These are phyloP conservation scores for Claviceps pusilla DNA, from an alignment of 2,329 filamentous ascomycete genomes.

Conservation along the genomic window DNA sequence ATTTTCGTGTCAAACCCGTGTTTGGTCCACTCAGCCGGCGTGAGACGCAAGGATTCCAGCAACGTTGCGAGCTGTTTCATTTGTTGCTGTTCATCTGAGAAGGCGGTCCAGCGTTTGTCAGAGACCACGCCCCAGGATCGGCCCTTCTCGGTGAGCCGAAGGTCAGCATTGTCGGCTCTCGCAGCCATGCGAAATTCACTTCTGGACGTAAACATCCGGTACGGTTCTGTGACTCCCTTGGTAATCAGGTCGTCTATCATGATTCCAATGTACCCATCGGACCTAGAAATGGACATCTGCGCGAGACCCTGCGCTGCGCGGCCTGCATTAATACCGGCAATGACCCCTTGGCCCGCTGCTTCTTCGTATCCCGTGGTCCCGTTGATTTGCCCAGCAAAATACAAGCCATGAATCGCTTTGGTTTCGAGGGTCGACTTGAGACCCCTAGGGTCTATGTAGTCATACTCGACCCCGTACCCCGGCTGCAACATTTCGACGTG, in stretches of 20 bases:
- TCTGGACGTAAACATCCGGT: constrained; percentile 93
- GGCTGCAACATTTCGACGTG: constrained; percentile 84
- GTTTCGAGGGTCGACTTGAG: constrained; percentile 84
- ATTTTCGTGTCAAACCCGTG: constrained; percentile 54
- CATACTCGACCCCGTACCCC: constrained; percentile 95
- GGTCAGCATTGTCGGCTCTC: constrained; percentile 85
- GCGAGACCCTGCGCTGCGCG: constrained; percentile 53
- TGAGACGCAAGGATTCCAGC: constrained; percentile 43
- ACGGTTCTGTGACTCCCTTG: constrained; percentile 91
- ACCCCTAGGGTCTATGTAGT: constrained; percentile 89
- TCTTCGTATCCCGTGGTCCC: constrained; percentile 97
- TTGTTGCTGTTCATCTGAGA: constrained; percentile 48
- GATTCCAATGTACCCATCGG: constrained; percentile 91
- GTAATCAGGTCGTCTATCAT: constrained; percentile 98
- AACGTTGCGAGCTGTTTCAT: constrained; percentile 50
- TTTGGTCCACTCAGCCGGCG: constrained; percentile 50
- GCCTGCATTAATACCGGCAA: constrained; percentile 89
- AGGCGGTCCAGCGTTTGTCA: constrained; percentile 62
- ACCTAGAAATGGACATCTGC: constrained; percentile 56
- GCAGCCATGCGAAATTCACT: constrained; percentile 91
- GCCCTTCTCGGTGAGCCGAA: constrained; percentile 67
- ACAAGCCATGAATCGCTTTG: constrained; percentile 77
- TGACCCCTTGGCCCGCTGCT: constrained; percentile 79
- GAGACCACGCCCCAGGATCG: constrained; percentile 61
- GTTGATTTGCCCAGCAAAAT: constrained; percentile 92